phyloP scores from a whole-genome alignment of 2,329 filamentous ascomycete species.

The Seiridium cupressi region DNA sequence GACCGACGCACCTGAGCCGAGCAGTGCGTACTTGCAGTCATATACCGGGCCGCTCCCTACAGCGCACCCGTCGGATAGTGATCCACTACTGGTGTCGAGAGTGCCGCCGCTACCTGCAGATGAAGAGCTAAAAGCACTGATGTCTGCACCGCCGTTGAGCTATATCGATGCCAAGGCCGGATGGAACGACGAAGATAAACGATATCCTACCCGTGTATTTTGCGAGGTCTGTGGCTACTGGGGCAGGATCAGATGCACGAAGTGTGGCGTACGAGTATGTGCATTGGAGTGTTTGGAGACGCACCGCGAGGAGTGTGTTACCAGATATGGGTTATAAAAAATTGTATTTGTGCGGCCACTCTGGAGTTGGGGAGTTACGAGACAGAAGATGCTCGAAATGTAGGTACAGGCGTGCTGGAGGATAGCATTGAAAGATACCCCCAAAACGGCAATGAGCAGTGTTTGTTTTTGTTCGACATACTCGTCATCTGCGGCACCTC shows the following conservation, averaged over 20 bases:
- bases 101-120: slow-evolving; percentile 58
- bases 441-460: no score
- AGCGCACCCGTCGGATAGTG: slow-evolving; percentile 46
- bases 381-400: no score
- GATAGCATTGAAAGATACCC: no score
- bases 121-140: slow-evolving; percentile 61
- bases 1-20: slow-evolving; percentile 30
- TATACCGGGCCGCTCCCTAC: slow-evolving; percentile 25
- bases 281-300: slow-evolving; percentile 71
- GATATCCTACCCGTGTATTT: slow-evolving; percentile 62
- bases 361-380: no score
- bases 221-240: slow-evolving; percentile 83
- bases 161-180: slow-evolving; percentile 62
- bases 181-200: slow-evolving; percentile 36
- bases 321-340: slow-evolving; percentile 51
- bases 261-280: slow-evolving; percentile 77
- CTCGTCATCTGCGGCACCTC: no score
- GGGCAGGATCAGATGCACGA: slow-evolving; percentile 73
- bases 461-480: no score
- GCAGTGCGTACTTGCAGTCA: background rate
- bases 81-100: slow-evolving; percentile 57
- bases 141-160: slow-evolving; percentile 62
- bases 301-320: slow-evolving; percentile 71
- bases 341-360: no score
- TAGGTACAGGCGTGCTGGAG: no score